phyloP scores from a whole-genome alignment of 352 stramenopile genomes.

The Phytopythium boreale region DNA sequence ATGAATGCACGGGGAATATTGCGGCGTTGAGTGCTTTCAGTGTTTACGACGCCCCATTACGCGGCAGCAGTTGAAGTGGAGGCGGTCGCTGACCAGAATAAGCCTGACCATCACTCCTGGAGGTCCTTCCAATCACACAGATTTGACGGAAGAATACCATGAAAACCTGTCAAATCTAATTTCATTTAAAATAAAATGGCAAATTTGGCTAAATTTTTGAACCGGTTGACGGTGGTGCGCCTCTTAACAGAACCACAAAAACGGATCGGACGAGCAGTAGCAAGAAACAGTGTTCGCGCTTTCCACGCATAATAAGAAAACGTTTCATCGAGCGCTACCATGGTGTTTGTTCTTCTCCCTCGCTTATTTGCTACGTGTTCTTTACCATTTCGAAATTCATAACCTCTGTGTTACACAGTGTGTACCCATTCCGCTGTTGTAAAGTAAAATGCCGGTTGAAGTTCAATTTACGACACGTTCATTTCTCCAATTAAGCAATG shows the following conservation, averaged over 20 bases:
- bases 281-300: too few species aligned
- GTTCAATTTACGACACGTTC: slow-evolving; percentile 2
- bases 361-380: too few species aligned
- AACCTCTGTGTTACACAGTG: too few species aligned
- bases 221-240: not conserved
- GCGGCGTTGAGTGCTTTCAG: too few species aligned
- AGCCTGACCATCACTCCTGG: slow-evolving; percentile 5
- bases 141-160: not conserved
- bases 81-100: not conserved
- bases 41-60: not conserved
- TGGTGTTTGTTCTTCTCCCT: too few species aligned
- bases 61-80: not conserved
- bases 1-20: not conserved
- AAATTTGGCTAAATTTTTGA: not conserved
- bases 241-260: not conserved
- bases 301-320: too few species aligned
- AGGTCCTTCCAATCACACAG: slow-evolving; percentile 2
- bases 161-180: not conserved
- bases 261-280: too few species aligned
- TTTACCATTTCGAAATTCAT: too few species aligned
- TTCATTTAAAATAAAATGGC: not conserved
- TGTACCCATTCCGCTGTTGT: slow-evolving; percentile 2
- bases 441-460: not conserved
- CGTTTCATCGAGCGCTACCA: too few species aligned
- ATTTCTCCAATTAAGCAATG: not conserved